Evolutionary conservation across 164 flowering plant species (phyloP), one percentile per base, ranked within the genome.

Genomic region (Berberis thunbergii): DNA sequence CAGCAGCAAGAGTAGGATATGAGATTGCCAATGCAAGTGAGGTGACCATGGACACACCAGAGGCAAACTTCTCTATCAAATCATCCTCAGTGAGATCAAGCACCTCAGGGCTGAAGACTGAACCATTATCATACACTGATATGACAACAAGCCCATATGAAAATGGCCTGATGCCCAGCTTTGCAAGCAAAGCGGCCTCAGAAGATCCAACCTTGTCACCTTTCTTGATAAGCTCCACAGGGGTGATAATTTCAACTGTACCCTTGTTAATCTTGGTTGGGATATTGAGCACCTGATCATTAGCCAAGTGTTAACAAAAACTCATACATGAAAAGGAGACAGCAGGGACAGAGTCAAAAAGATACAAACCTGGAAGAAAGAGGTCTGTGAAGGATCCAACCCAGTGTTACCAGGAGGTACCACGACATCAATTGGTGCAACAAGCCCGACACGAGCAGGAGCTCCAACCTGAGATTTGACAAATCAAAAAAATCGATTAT

Each of bases 231-330:
- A 79, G 72, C 52, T 79, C 80, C 2, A 77, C 79, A 12, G 79
- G 77, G 52, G 80, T 79, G 12, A 77, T 75, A 39, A 79, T 79
- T 75, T 79, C 83, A 2, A 79, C 79, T 7, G 78, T 75, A 54
- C 83, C 83, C 74, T 79, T 79, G 80, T 79, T 79, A 71, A 79
- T 79, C 53, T 75, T 79, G 5, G 83, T 79, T 4, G 83, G 83
- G 57, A 79, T 79, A 61, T 79, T 79, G 26, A 79, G 73, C 57
- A 75, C 75, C 80, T 76, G 69, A 42, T 40, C 3, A 57, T n/a
- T 48, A 54, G n/a, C 5, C 59, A 42, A 52, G 42, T 2, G 4
- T 50, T 26, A 49, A 1, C 2, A 6, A 1, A 52, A 11, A 4
- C 11, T 10, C 1, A 60, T 43, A 48, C 40, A 13, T 1, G 4